Percentiles rank a stretch among this genome's conserved stretches.
phyloP scores from a whole-genome alignment of 2,329 filamentous ascomycete genomes.

The Hansfordia pulvinata region DNA sequence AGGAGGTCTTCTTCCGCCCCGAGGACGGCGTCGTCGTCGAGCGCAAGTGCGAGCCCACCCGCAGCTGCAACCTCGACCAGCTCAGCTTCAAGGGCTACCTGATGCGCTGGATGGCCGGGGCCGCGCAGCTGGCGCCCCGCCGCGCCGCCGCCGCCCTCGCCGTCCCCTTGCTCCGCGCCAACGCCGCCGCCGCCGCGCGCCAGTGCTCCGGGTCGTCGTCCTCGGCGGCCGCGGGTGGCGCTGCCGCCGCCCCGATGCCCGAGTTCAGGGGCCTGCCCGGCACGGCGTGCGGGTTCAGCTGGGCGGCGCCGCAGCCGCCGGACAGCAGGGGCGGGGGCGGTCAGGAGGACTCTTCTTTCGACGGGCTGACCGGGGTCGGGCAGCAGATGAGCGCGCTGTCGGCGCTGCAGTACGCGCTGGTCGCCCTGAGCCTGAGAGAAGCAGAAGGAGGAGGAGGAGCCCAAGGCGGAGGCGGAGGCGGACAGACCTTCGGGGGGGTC shows the following conservation, averaged over 20 bases:
- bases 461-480: too few relatives aligned
- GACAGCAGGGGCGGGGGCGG: too few relatives aligned
- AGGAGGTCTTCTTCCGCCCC: conserved; percentile 35
- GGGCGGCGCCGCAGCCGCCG: too few relatives aligned
- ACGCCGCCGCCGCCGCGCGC: conserved; percentile 35
- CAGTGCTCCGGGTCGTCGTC: conserved; percentile 36
- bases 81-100: conserved; percentile 66
- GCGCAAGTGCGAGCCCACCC: conserved; percentile 47
- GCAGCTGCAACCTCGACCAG: conserved; percentile 57
- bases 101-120: conserved; percentile 48
- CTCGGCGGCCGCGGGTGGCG: too few relatives aligned
- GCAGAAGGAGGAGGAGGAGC: conserved; percentile 15
- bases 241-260: conserved; percentile 17
- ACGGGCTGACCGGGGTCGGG: conserved; percentile 49
- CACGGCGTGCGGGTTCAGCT: conserved; percentile 55
- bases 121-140: conserved; percentile 39
- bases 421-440: too few relatives aligned
- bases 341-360: too few relatives aligned
- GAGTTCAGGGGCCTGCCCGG: conserved; percentile 37
- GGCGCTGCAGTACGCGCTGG: conserved; percentile 46
- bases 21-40: conserved; percentile 46
- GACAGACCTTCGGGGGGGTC: too few relatives aligned
- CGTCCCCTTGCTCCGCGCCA: conserved; percentile 33
- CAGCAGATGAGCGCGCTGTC: conserved; percentile 57
- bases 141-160: conserved; percentile 36